Conservation (phyloP, 352 stramenopile species). For the Phytophthora sp. region DNA sequence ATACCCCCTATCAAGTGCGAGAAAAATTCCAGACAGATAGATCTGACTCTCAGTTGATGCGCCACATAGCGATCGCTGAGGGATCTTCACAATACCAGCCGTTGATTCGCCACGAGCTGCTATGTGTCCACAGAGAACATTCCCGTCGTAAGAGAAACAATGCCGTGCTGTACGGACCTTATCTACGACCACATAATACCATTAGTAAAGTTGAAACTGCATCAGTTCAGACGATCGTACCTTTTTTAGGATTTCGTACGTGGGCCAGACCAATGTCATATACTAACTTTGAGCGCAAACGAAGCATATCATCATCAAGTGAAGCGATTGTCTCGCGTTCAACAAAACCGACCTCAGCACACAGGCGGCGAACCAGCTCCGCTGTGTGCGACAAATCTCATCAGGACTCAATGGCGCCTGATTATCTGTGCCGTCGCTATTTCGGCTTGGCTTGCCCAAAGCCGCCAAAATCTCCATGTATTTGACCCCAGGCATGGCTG, state of each 20-base stretch:
- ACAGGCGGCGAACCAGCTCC: not conserved
- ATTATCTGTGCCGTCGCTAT: not conserved
- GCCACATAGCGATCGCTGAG: not conserved
- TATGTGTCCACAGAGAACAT: not conserved
- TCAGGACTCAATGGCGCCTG: not conserved
- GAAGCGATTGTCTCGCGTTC: not conserved
- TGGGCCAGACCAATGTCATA: not conserved
- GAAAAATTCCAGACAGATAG: not conserved
- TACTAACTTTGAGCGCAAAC: not conserved
- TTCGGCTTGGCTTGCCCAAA: not conserved
- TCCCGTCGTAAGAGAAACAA: not conserved
- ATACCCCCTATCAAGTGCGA: not conserved
- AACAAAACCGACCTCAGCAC: not conserved
- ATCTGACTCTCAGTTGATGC: not conserved
- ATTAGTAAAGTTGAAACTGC: too few species aligned
- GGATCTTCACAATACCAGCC: not conserved
- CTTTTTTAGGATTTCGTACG: not conserved
- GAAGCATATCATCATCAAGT: not conserved
- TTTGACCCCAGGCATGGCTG: not conserved
- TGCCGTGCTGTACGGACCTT: not conserved
- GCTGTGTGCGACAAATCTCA: not conserved
- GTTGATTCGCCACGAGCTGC: not conserved
- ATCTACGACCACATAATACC: not conserved
- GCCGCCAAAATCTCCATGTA: not conserved
- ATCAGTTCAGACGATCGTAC: not conserved